These are phyloP conservation scores for Suzukiozyma palmioleophila DNA, from an alignment of 1,139 yeast genomes.

Conservation along the genomic window DNA sequence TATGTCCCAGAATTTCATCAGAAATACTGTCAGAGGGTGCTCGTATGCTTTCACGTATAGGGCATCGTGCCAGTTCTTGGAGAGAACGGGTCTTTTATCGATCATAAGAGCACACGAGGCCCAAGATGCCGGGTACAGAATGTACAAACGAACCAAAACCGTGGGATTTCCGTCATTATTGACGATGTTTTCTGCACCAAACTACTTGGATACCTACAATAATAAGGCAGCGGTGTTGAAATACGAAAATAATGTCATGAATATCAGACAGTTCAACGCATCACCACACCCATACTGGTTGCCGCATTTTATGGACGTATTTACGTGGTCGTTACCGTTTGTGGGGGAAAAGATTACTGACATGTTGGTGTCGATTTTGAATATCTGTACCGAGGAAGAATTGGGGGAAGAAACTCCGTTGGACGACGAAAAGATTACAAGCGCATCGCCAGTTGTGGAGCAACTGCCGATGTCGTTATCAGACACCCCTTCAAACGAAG, in stretches of 20 bases:
- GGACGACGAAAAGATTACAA: constrained; percentile 13
- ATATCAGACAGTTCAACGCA: constrained; percentile 88
- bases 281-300: constrained; percentile 97
- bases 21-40: constrained; percentile 84
- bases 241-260: constrained; percentile 89
- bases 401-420: constrained; percentile 68
- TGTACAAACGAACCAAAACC: constrained; percentile 81
- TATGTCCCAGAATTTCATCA: constrained; percentile 47
- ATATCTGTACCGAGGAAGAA: constrained; percentile 94
- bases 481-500: constrained; percentile 9
- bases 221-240: constrained; percentile 94
- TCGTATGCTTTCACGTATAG: constrained; percentile 84
- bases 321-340: constrained; percentile 96
- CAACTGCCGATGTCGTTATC: not conserved
- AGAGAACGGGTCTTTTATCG: constrained; percentile 72
- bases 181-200: constrained; percentile 95
- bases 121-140: constrained; percentile 94
- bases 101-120: constrained; percentile 97
- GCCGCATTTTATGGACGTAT: constrained; percentile 96
- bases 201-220: constrained; percentile 87
- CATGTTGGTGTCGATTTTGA: constrained; percentile 84
- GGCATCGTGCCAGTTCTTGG: constrained; percentile 80
- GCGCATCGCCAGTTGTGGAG: not conserved
- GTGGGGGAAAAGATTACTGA: constrained; percentile 97
- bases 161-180: constrained; percentile 92